Percentiles rank a stretch among this genome's conserved stretches.
phyloP scores from a whole-genome alignment of 495 filamentous ascomycete species.

The Aspergillus steynii region DNA sequence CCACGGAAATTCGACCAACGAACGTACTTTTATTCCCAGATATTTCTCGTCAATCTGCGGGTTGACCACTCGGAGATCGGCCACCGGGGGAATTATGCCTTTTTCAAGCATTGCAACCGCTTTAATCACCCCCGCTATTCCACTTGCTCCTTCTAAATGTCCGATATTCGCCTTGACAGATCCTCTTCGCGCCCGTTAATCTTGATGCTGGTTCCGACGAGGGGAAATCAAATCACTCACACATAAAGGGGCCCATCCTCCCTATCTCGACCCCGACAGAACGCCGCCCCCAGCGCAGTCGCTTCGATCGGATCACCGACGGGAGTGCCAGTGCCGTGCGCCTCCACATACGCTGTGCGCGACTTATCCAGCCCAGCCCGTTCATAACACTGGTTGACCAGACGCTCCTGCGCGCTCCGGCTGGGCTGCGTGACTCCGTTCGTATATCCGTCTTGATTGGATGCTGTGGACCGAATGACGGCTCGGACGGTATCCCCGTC shows the following conservation, averaged over 20 bases:
- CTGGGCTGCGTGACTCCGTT: conserved; percentile 37
- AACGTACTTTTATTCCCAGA: too few relatives aligned
- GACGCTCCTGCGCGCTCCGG: conserved; percentile 29
- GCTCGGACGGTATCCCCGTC: conserved; percentile 48
- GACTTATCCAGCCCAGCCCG: conserved; percentile 23
- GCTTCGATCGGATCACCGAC: conserved; percentile 21
- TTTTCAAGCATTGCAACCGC: conserved; percentile 58
- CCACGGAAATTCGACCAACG: too few relatives aligned
- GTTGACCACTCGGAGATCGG: conserved; percentile 38
- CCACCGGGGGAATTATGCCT: conserved; percentile 37
- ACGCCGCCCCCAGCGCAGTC: conserved; percentile 42
- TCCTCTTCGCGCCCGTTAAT: conserved; percentile 27
- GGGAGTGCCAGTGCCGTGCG: conserved; percentile 56
- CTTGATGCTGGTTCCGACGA: neutral
- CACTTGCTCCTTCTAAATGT: conserved; percentile 59
- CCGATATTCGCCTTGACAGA: conserved; percentile 44
- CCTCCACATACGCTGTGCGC: conserved; percentile 32
- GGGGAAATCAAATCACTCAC: neutral
- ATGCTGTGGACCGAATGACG: conserved; percentile 40
- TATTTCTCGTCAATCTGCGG: conserved; percentile 33
- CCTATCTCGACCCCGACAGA: conserved; percentile 37
- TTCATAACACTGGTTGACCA: conserved; percentile 23
- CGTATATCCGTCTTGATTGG: conserved; percentile 42
- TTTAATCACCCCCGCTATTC: conserved; percentile 62
- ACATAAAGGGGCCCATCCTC: conserved; percentile 17